Evolutionary conservation across 2,329 filamentous ascomycete genomes (phyloP), one percentile per base, ranked within the genome.

Genomic region (Arthroderma uncinatum): DNA sequence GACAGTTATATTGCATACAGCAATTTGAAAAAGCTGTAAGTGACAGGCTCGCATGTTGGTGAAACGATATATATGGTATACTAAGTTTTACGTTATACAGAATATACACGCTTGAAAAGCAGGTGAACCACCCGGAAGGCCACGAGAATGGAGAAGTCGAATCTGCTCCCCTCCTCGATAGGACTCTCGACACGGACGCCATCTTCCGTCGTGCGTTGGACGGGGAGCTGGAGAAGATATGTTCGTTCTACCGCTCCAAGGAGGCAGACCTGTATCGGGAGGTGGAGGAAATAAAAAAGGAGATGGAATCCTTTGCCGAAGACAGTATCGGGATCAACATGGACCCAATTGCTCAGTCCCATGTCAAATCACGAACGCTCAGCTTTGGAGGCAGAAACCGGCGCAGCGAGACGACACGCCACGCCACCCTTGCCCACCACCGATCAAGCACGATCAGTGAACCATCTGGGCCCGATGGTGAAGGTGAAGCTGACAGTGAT

Each of bases 1-100:
- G 91, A 85, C 67, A 84, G 97, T 73, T 98, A 98, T 74, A 94
- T 98, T 69, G 88, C 91, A 60, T 98, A 98, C 74, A 96, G 91
- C 76, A 97, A 96, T 68, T 81, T 98, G 65, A 98, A 98, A 79
- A 98, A 98, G 78, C 81, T 96, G 89, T 94, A 72, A 68, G 87
- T 79, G 47, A 33, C 12, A 12, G 12, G 12, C 30, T 48, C 28
- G 53, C 9, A 56, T 44, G 48, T 56, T 34, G 56, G 59, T 64
- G 58, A 59, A 55, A 9, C 16, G 14, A 23, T 36, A 39, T 58
- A 67, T 71, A 60, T 54, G 12, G 12, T 54, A 42, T 52, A 16
- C 36, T 33, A 19, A 55, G 28, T 40, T 2, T 52, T 39, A n/a
- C 16, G 7, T 9, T 19, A 4, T 61, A 1, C 63, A 95, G 89